Evolutionary conservation across 805 yeast genomes (phyloP), one percentile per base, ranked within the genome.

Genomic region (Candida orba): DNA sequence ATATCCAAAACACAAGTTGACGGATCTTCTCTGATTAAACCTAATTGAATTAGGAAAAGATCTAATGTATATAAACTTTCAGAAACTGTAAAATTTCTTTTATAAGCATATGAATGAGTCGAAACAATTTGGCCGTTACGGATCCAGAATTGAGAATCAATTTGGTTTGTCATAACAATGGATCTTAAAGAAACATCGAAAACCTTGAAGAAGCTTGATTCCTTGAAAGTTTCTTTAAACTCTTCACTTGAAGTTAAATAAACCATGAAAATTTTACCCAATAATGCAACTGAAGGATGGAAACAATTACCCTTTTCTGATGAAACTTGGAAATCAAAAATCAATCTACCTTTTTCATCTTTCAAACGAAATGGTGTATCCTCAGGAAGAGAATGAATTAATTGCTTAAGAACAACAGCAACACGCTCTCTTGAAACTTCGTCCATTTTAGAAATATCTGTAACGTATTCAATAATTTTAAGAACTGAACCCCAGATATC

Each of bases 41-140:
- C 67, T 6, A 70, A 48, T 54, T 93, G 99, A 4, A 75, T 71
- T 46, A 88, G 60, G 57, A 79, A 84, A 23, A 93, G 65, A 55
- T 93, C 99, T 48, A 90, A 71, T 43, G 79, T 66, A 54, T 76
- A 89, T 25, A 89, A 67, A 17, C 85, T 64, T 23, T 65, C 50
- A 45, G 73, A 74, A 3, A 71, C 59, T 56, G 72, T 65, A 4
- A 59, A 48, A 7, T 64, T 52, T n/a, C 68, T 72, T 43, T 65
- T 65, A 49, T 79, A 78, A 14, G 72, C 62, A 1, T 72, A 57
- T 0, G 79, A 73, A 50, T 78, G 79, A 36, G 72, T 67, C 4
- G 76, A 59, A 2, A 72, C 75, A 6, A 75, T 68, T 41, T 66
- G 55, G 18, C 93, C 93, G 54, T 84, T 84, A 63, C 91, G 72